Conservation (phyloP, 139 green algal species). For the Helicosporidium sp. region DNA sequence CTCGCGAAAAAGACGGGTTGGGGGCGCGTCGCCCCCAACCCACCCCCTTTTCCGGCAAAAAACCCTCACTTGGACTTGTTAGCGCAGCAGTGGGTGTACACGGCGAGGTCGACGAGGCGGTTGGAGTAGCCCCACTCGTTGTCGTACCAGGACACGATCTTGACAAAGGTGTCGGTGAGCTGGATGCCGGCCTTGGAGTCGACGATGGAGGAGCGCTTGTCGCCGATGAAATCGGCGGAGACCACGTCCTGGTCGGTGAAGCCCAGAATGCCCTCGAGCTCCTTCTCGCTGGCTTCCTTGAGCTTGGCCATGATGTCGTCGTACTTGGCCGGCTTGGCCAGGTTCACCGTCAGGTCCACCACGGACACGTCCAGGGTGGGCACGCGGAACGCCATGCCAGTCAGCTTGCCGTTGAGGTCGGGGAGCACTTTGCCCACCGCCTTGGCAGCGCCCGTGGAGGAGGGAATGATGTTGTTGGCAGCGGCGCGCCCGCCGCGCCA, state of each 20-base stretch:
- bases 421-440: slow-evolving; percentile 76
- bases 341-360: slow-evolving; percentile 76
- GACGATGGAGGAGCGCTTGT: slow-evolving; percentile 63
- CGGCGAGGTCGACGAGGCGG: slow-evolving; percentile 31
- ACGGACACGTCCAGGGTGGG: slow-evolving; percentile 87
- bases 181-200: slow-evolving; percentile 76
- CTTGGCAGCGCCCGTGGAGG: slow-evolving; percentile 89
- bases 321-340: slow-evolving; percentile 77
- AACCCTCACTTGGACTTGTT: too few species aligned
- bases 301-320: slow-evolving; percentile 74
- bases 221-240: slow-evolving; percentile 68
- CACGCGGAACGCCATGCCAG: slow-evolving; percentile 95
- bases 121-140: slow-evolving; percentile 13
- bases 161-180: slow-evolving; percentile 74
- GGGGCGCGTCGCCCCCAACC: too few species aligned
- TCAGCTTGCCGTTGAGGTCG: slow-evolving; percentile 92
- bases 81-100: too few species aligned
- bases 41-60: too few species aligned
- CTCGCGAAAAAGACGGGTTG: too few species aligned
- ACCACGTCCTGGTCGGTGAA: slow-evolving; percentile 88
- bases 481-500: slow-evolving; percentile 84
- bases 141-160: slow-evolving; percentile 70
- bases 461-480: slow-evolving; percentile 90
- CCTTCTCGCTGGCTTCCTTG: slow-evolving; percentile 52
- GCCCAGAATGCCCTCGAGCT: slow-evolving; percentile 69